phyloP scores from a whole-genome alignment of 164 flowering plant species.

The Nymphaea colorata region DNA sequence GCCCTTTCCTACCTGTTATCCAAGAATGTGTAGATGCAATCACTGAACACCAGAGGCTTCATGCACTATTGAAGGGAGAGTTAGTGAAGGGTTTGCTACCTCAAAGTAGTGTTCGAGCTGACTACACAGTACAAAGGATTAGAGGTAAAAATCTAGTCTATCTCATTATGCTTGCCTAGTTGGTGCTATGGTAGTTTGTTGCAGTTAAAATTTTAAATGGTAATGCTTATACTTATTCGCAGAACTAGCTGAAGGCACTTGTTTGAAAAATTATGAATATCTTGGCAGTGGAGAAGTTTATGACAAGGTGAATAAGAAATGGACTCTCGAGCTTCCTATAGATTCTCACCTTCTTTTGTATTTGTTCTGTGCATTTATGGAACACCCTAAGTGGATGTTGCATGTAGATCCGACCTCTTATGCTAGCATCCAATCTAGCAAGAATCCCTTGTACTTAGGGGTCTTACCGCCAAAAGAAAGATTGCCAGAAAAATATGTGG shows the following conservation, averaged over 20 bases:
- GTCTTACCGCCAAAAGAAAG: conserved; percentile 87
- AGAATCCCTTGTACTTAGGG: conserved; percentile 86
- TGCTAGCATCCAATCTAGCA: conserved; percentile 80
- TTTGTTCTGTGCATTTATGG: conserved; percentile 87
- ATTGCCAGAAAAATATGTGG: conserved; percentile 82
- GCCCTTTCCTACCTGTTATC: conserved; percentile 36
- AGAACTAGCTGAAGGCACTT: conserved; percentile 96
- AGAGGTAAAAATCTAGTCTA: conserved; percentile 28
- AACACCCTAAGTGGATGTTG: conserved; percentile 94
- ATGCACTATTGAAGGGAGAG: conserved; percentile 85
- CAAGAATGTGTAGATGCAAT: conserved; percentile 92
- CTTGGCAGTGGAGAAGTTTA: conserved; percentile 69
- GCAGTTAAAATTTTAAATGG: background rate
- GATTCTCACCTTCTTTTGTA: conserved; percentile 88
- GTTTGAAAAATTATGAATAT: conserved; percentile 86
- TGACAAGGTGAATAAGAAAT: conserved; percentile 75
- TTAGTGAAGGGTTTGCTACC: conserved; percentile 85
- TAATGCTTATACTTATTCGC: conserved; percentile 1
- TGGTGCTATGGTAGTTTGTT: background rate
- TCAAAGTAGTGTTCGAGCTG: conserved; percentile 74
- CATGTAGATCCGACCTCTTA: conserved; percentile 79
- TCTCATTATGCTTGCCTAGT: background rate
- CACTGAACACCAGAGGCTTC: conserved; percentile 89
- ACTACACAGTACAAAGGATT: conserved; percentile 74
- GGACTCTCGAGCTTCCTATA: conserved; percentile 80